phyloP scores from a whole-genome alignment of 345 rosid species.

The Gossypium turneri region DNA sequence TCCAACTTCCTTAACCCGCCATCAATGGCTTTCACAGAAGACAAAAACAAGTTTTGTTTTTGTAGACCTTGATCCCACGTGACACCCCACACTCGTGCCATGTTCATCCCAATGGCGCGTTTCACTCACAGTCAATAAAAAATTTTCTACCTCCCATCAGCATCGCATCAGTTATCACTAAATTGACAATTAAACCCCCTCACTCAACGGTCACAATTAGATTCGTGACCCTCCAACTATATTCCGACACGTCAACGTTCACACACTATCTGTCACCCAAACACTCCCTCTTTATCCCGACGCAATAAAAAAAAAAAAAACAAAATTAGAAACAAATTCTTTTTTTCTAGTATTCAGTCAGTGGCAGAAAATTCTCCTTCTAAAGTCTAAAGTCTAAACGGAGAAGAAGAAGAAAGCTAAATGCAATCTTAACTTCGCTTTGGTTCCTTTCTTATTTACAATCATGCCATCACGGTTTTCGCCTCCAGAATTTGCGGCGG shows the following conservation, averaged over 20 bases:
- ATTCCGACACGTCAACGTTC: slow-evolving; percentile 6
- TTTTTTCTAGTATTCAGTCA: neutral
- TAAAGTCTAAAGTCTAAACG: neutral
- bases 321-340: neutral
- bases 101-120: neutral
- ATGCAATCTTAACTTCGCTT: slow-evolving; percentile 23
- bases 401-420: neutral
- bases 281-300: neutral
- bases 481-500: slow-evolving; percentile 26
- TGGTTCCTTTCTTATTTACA: slow-evolving; percentile 20
- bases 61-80: neutral
- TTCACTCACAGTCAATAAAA: neutral
- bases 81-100: neutral
- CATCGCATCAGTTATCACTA: slow-evolving; percentile 9
- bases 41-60: neutral
- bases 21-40: slow-evolving; percentile 8
- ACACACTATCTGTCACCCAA: neutral
- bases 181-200: slow-evolving; percentile 7
- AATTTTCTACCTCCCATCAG: neutral
- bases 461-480: slow-evolving; percentile 52
- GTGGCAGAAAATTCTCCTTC: neutral
- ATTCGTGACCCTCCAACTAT: slow-evolving; percentile 1
- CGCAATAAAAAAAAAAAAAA: neutral
- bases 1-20: slow-evolving; percentile 5
- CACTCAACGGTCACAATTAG: neutral